A percentile compares a stretch with the other conserved stretches of the same genome.
These are phyloP conservation scores for Pseudocercospora eumusae DNA, from an alignment of 2,329 filamentous ascomycete genomes.

Conservation along the genomic window DNA sequence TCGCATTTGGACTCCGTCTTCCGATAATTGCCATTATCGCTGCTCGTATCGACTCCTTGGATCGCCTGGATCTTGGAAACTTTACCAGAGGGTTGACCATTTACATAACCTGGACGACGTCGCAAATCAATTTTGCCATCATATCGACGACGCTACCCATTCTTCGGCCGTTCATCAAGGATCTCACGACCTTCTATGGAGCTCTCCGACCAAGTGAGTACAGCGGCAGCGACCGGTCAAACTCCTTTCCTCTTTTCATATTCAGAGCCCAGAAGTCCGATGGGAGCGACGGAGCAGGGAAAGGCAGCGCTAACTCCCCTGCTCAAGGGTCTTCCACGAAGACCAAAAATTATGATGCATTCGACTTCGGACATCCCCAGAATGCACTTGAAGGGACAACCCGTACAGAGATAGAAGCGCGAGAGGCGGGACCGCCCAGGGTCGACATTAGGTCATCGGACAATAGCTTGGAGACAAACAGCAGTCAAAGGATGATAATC, in stretches of 20 bases:
- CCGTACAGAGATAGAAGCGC: conserved; percentile 17
- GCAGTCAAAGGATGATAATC: conserved; percentile 20
- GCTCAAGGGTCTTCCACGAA: conserved; percentile 2
- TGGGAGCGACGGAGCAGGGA: neutral
- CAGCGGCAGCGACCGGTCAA: conserved; percentile 6
- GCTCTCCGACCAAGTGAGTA: conserved; percentile 21
- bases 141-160: conserved; percentile 20
- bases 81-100: conserved; percentile 17
- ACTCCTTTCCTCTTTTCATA: conserved; percentile 14
- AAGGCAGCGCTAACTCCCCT: neutral
- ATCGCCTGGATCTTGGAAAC: conserved; percentile 6
- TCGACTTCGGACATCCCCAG: conserved; percentile 15
- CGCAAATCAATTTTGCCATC: conserved; percentile 26
- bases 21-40: conserved; percentile 22
- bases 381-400: conserved; percentile 7
- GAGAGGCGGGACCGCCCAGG: conserved; percentile 7
- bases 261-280: conserved; percentile 12
- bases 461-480: conserved; percentile 11
- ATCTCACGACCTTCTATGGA: conserved; percentile 23
- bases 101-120: conserved; percentile 24
- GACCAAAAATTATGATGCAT: conserved; percentile 2
- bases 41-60: conserved; percentile 19
- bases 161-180: conserved; percentile 22
- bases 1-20: conserved; percentile 23
- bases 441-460: neutral